Evolutionary conservation across 768 basidiomycete species (phyloP), one percentile per base, ranked within the genome.

Genomic region (Chiua virens): DNA sequence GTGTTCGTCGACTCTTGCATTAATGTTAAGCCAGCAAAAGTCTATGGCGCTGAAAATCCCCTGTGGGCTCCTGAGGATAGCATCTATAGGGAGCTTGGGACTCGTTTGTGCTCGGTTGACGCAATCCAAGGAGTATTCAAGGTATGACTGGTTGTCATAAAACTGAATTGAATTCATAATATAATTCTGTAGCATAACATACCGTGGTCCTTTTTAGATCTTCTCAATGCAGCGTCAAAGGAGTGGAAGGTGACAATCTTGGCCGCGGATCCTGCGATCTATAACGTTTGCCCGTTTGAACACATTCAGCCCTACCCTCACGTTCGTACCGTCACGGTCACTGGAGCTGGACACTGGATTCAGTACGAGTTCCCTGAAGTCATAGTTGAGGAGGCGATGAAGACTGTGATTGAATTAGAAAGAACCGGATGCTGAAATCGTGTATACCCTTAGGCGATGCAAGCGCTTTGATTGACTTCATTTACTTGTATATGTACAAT

Each of bases 361-460:
- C 67, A 67, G 30, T 52, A 32, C 20, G 66, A 69, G 25, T 53
- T 58, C 21, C 65, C 64, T 0, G 55, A 68, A 5, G 43, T 42
- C 22, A 54, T 66, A 0, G 52, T 67, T 6, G 39, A 57, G n/a
- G 54, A 52, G 28, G 61, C 56, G 14, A 43, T 58, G 28, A 55
- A 52, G 41, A 51, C 44, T 6, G 52, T 57, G 4, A 49, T 53
- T 23, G 52, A 61, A 25, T 38, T 60, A 36, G 47, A 17, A 15
- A 34, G 17, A 34, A 15, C 34, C 15, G 4, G 15, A 34, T 34
- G 7, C 15, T 34, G 5, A 9, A 8, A 15, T 5, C 6, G 5
- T 34, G 34, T 17, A 34, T 17, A 3, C 5, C 17, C 17, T 17
- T 17, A 17, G 14, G 34, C 17, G 34, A 17, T 17, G 34, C 34